phyloP scores from a whole-genome alignment of 257 asterid genomes.

The Solanum lycopersicoides region DNA sequence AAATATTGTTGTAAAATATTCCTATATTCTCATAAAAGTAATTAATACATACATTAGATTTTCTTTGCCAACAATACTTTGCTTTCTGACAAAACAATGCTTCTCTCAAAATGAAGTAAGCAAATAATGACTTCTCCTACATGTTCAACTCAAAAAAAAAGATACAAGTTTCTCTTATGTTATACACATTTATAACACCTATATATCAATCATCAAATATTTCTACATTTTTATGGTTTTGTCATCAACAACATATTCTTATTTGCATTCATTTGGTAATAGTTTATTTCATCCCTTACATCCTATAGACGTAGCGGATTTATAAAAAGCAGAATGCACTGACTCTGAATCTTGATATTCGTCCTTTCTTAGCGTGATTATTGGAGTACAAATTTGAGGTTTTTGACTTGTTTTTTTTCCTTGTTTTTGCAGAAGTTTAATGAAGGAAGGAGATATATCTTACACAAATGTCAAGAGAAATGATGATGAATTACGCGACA shows the following conservation, averaged over 20 bases:
- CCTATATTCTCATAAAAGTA: not conserved
- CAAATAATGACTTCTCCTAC: not conserved
- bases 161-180: not conserved
- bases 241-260: not conserved
- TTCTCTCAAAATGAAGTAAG: not conserved
- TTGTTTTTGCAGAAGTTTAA: not conserved
- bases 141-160: not conserved
- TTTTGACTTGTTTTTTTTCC: not conserved
- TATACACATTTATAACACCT: not conserved
- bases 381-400: not conserved
- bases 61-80: not conserved
- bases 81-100: not conserved
- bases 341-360: not conserved
- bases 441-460: not conserved
- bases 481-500: conserved; percentile 19
- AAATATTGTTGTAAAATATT: not conserved
- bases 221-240: not conserved
- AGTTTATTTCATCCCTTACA: not conserved
- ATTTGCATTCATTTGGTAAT: not conserved
- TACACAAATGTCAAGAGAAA: not conserved
- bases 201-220: not conserved
- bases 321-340: not conserved
- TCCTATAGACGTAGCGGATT: not conserved
- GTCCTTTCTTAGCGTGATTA: not conserved
- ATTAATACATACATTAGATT: not conserved